phyloP scores from a whole-genome alignment of 1,284 basidiomycete genomes.

The Grifola frondosa region DNA sequence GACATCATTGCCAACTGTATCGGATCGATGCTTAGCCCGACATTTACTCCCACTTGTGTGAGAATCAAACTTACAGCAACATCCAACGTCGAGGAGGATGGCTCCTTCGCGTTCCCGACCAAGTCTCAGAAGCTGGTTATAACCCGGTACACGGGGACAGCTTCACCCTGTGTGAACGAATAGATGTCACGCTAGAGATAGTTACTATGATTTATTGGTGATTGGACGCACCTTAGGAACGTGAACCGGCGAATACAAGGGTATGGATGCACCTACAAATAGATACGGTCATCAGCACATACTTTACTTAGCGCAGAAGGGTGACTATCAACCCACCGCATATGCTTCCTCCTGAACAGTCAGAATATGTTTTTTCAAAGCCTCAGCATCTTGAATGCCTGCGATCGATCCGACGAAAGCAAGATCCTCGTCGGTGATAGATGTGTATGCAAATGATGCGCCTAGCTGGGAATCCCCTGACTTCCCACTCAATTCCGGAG shows the following conservation, averaged over 20 bases:
- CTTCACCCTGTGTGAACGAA: no score
- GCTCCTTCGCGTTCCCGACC: constrained; percentile 36
- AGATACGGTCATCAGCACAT: no score
- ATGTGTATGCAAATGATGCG: no score
- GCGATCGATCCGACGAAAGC: constrained; percentile 42
- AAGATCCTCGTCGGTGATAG: constrained; percentile 32
- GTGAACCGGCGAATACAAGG: constrained; percentile 15
- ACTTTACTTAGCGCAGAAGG: no score
- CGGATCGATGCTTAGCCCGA: not conserved
- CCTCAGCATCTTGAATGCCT: constrained; percentile 39
- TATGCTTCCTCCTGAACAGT: constrained; percentile 36
- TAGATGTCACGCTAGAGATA: no score
- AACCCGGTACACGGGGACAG: constrained; percentile 14
- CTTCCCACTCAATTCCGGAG: no score
- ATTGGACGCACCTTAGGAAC: constrained; percentile 17
- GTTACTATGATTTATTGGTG: no score
- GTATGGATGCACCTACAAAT: constrained; percentile 15
- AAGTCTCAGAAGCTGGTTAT: constrained; percentile 36
- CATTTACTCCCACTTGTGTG: not conserved
- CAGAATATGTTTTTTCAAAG: constrained; percentile 46
- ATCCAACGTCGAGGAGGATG: constrained; percentile 44
- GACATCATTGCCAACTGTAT: constrained; percentile 44
- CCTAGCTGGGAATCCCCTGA: no score
- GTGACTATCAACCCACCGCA: constrained; percentile 5
- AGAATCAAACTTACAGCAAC: constrained; percentile 41